phyloP scores from a whole-genome alignment of 2,329 filamentous ascomycete genomes.

The Aspergillus thermomutatus region DNA sequence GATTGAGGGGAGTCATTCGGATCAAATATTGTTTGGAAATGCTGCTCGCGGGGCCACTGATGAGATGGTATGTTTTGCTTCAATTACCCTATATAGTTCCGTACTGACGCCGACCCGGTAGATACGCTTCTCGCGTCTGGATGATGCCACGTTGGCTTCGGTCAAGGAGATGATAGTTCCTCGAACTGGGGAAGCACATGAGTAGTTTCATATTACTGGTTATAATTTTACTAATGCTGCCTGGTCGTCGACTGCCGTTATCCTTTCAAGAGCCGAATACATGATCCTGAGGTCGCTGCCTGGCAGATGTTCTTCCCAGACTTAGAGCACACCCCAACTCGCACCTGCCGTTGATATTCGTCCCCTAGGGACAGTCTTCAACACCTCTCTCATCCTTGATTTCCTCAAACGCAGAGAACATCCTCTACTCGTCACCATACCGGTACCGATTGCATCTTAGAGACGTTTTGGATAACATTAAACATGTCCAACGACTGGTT shows the following conservation, averaged over 20 bases:
- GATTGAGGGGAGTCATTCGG: conserved; percentile 72
- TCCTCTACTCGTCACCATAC: conserved; percentile 4
- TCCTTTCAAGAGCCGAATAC: neutral
- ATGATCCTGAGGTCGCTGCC: neutral
- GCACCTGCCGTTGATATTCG: neutral
- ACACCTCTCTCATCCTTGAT: neutral
- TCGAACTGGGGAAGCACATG: conserved; percentile 22
- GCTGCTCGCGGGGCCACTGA: conserved; percentile 54
- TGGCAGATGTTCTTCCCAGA: neutral
- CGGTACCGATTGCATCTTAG: conserved; percentile 7
- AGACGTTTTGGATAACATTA: neutral
- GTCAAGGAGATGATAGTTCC: conserved; percentile 37
- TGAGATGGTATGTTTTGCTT: conserved; percentile 59
- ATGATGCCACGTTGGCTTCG: conserved; percentile 28
- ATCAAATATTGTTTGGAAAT: conserved; percentile 72
- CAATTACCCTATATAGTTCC: neutral
- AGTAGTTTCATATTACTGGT: conserved; percentile 17
- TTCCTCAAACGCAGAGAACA: neutral
- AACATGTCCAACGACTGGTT: conserved; percentile 29
- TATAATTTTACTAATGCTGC: conserved; percentile 23
- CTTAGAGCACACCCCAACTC: neutral
- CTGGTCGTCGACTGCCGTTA: neutral
- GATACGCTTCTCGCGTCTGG: conserved; percentile 41
- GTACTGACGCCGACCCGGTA: conserved; percentile 17
- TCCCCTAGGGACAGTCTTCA: neutral